Percentiles rank a stretch among this genome's conserved stretches.
Evolutionary conservation across 805 yeast genomes (phyloP).

Genomic region (Isabelozyma rhagii): DNA sequence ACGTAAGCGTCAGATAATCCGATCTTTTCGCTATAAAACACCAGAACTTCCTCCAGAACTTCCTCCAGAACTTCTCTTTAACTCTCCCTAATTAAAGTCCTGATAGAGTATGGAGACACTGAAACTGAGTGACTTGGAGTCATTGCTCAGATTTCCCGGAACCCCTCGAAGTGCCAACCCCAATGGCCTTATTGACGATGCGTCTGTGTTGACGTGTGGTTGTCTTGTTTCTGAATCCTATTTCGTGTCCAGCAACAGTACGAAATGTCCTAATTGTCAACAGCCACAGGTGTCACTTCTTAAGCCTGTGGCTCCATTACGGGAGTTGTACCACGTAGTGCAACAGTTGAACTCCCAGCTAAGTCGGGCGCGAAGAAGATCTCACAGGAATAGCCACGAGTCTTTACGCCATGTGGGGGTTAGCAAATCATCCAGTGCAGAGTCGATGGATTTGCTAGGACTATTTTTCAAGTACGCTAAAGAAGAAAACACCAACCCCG

Average conservation of each 20-base stretch:
- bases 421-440: conserved; percentile 2
- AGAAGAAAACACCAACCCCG: conserved; percentile 22
- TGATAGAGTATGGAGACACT: background rate
- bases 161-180: conserved; percentile 1
- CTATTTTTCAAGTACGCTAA: conserved; percentile 40
- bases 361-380: background rate
- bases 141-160: conserved; percentile 23
- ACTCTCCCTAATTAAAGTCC: no score
- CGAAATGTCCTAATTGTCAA: conserved; percentile 24
- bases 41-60: no score
- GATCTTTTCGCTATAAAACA: no score
- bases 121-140: conserved; percentile 13
- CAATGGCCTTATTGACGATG: conserved; percentile 21
- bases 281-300: conserved; percentile 17
- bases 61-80: no score
- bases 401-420: background rate
- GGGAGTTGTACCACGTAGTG: conserved; percentile 28
- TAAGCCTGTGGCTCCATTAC: conserved; percentile 27
- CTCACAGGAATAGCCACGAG: background rate
- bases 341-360: conserved; percentile 11
- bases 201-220: conserved; percentile 38
- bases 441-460: conserved; percentile 29
- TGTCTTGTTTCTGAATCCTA: conserved; percentile 35
- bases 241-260: conserved; percentile 11
- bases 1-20: background rate